These are phyloP conservation scores for Rugosomyces carneus DNA, from an alignment of 1,284 basidiomycete species.

Conservation along the genomic window DNA sequence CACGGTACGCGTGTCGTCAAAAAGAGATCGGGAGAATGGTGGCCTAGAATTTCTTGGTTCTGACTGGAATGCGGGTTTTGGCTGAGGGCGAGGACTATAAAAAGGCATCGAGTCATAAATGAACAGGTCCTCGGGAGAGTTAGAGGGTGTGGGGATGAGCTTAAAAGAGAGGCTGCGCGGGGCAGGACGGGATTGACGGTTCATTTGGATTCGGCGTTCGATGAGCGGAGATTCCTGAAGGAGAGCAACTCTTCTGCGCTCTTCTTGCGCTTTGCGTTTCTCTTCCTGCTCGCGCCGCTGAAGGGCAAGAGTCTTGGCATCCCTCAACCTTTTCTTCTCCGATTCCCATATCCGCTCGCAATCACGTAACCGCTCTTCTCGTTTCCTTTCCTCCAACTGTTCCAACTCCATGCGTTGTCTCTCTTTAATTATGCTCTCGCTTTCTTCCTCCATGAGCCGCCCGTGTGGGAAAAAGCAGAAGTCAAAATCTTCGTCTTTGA, in stretches of 20 bases:
- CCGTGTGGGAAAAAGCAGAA: slow-evolving; percentile 52
- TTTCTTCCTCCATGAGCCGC: slow-evolving; percentile 44
- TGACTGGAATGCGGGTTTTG: slow-evolving; percentile 5
- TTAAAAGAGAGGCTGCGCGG: slow-evolving; percentile 25
- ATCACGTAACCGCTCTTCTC: slow-evolving; percentile 36
- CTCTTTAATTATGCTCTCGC: slow-evolving; percentile 33
- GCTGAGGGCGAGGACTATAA: slow-evolving; percentile 2
- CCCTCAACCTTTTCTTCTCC: slow-evolving; percentile 36
- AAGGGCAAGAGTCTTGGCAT: slow-evolving; percentile 34
- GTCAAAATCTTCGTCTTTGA: slow-evolving; percentile 62
- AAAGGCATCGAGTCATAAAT: slow-evolving; percentile 29
- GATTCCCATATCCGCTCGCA: slow-evolving; percentile 50
- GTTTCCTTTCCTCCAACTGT: slow-evolving; percentile 27
- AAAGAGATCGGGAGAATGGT: slow-evolving; percentile 17
- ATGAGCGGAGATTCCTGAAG: not conserved
- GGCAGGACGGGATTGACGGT: not conserved
- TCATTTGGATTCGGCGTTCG: not conserved
- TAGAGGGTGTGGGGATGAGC: slow-evolving; percentile 9
- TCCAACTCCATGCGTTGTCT: slow-evolving; percentile 33
- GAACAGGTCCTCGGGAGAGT: slow-evolving; percentile 16
- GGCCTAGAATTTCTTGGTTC: slow-evolving; percentile 12
- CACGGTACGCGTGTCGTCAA: slow-evolving; percentile 33
- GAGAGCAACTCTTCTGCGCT: slow-evolving; percentile 3
- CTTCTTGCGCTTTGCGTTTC: slow-evolving; percentile 23
- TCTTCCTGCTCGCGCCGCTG: slow-evolving; percentile 32